Percentiles rank a stretch among this genome's conserved stretches.
Evolutionary conservation across 2,329 filamentous ascomycete genomes (phyloP).

Genomic region (Zasmidium angulare): DNA sequence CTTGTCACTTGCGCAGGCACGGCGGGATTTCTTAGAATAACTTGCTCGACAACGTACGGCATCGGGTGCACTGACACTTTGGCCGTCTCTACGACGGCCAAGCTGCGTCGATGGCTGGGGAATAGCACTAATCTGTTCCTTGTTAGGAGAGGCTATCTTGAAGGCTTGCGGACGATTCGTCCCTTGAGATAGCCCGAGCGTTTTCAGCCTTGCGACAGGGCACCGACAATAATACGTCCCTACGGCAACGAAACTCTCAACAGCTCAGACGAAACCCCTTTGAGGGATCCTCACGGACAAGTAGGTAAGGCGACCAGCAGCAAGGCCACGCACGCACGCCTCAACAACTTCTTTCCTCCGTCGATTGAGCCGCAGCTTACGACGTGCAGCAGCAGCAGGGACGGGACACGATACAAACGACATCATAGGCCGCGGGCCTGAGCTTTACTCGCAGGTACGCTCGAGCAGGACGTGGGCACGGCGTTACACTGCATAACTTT

Average conservation of each 20-base stretch:
- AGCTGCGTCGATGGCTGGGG: too few species aligned
- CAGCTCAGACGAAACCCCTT: background rate
- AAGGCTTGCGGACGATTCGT: too few species aligned
- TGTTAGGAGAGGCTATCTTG: too few species aligned
- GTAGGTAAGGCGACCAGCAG: background rate
- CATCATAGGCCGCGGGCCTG: background rate
- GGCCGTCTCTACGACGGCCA: too few species aligned
- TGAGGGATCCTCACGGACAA: background rate
- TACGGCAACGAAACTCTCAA: too few species aligned
- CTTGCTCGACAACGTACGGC: too few species aligned
- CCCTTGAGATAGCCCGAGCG: background rate
- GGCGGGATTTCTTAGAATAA: too few species aligned
- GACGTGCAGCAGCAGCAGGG: background rate
- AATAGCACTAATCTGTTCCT: too few species aligned
- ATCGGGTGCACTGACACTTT: too few species aligned
- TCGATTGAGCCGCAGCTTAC: background rate
- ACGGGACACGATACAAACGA: too few species aligned
- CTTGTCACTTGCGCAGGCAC: too few species aligned
- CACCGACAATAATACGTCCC: too few species aligned
- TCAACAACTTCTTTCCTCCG: background rate
- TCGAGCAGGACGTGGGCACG: background rate
- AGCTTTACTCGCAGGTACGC: background rate
- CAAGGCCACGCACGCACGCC: background rate
- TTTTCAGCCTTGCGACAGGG: background rate
- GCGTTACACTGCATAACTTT: background rate